A percentile compares a stretch with the other conserved stretches of the same genome.
Conservation (phyloP, 2,329 filamentous ascomycete genomes). For the Fusarium siculi region DNA sequence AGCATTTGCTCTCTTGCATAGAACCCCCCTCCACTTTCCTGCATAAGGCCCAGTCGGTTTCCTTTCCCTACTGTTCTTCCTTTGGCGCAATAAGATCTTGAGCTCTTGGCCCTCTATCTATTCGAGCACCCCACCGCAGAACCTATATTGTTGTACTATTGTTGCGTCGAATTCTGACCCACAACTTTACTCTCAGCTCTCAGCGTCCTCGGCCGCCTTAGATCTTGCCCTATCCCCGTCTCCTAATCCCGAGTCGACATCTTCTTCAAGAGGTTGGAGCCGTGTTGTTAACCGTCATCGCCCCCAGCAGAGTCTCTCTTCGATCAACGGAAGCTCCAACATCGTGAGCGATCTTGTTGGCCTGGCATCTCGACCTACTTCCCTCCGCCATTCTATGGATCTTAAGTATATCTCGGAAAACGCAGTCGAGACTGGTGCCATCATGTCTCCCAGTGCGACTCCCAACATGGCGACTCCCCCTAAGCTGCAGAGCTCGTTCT, state of each 20-base stretch:
- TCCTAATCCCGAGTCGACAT: slow-evolving; percentile 66
- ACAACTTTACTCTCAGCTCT: slow-evolving; percentile 66
- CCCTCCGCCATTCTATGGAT: slow-evolving; percentile 68
- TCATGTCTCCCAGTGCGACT: slow-evolving; percentile 60
- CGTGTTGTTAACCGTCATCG: slow-evolving; percentile 73
- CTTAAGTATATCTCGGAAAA: slow-evolving; percentile 62
- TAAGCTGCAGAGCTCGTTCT: slow-evolving; percentile 88
- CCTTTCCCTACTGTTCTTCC: neutral
- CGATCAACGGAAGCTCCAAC: slow-evolving; percentile 55
- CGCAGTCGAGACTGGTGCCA: slow-evolving; percentile 50
- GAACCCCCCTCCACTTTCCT: neutral
- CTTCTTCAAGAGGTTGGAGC: slow-evolving; percentile 65
- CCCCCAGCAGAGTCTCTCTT: slow-evolving; percentile 68
- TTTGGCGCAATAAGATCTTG: slow-evolving; percentile 10
- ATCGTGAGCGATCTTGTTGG: slow-evolving; percentile 59
- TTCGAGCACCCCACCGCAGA: neutral
- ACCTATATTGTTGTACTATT: slow-evolving; percentile 22
- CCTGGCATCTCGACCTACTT: slow-evolving; percentile 59
- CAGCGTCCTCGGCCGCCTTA: slow-evolving; percentile 81
- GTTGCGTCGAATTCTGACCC: slow-evolving; percentile 49
- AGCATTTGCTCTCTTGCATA: slow-evolving; percentile 20
- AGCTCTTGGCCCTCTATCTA: slow-evolving; percentile 11
- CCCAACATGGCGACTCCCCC: slow-evolving; percentile 71
- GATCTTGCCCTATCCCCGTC: slow-evolving; percentile 80
- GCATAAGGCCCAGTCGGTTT: neutral